phyloP scores from a whole-genome alignment of 257 asterid genomes.

The Eustoma russellianum region DNA sequence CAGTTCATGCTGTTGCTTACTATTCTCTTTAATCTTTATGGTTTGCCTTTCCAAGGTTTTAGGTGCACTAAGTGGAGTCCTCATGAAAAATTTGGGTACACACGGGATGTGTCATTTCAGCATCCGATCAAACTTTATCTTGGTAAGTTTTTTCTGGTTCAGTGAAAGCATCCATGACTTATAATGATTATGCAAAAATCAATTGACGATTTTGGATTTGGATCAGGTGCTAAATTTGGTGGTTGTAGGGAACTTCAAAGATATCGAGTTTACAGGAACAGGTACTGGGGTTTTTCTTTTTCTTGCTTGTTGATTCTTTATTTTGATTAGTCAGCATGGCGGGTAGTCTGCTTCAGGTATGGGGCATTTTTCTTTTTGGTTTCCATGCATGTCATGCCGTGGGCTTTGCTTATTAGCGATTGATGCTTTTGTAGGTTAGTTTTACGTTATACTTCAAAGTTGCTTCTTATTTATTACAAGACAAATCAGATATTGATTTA shows the following conservation, averaged over 20 bases:
- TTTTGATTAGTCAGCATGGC: not conserved
- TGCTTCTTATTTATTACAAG: too few relatives aligned
- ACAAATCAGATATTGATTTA: too few relatives aligned
- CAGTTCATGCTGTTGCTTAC: not conserved
- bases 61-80: conserved; percentile 68
- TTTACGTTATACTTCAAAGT: too few relatives aligned
- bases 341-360: too few relatives aligned
- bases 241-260: conserved; percentile 66
- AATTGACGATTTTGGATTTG: conserved; percentile 2
- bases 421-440: too few relatives aligned
- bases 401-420: too few relatives aligned
- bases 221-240: conserved; percentile 79
- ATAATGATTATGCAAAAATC: not conserved
- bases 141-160: conserved; percentile 31
- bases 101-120: conserved; percentile 74
- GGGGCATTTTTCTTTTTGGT: too few relatives aligned
- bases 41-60: conserved; percentile 38
- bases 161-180: not conserved
- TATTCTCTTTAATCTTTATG: not conserved
- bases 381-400: too few relatives aligned
- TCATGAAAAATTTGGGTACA: conserved; percentile 58
- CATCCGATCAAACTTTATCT: conserved; percentile 93
- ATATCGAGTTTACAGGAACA: conserved; percentile 26
- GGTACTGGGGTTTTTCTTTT: conserved; percentile 14
- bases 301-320: not conserved